phyloP scores from a whole-genome alignment of 176 grass and related monocot genomes.

The Melocanna baccifera region DNA sequence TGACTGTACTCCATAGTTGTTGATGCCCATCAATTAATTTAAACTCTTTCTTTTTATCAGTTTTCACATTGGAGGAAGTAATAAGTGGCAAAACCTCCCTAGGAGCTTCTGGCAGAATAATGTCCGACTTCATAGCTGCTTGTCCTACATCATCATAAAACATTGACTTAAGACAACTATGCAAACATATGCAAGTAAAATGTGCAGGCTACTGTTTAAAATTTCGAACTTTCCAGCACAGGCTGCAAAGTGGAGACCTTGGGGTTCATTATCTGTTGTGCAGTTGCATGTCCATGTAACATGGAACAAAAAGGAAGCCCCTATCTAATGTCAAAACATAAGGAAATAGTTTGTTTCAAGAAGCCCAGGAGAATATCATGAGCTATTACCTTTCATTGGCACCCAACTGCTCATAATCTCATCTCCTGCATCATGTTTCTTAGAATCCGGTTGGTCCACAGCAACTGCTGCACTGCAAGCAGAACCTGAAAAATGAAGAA shows the following conservation, averaged over 20 bases:
- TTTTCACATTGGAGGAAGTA: slow-evolving; percentile 53
- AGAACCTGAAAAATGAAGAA: slow-evolving; percentile 37
- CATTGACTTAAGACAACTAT: neutral
- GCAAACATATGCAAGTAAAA: neutral
- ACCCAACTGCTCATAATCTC: slow-evolving; percentile 31
- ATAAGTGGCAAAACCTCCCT: slow-evolving; percentile 51
- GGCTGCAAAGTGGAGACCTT: slow-evolving; percentile 6
- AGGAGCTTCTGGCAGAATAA: slow-evolving; percentile 40
- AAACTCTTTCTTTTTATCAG: slow-evolving; percentile 67
- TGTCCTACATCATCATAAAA: slow-evolving; percentile 37
- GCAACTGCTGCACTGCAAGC: slow-evolving; percentile 27
- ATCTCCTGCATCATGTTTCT: slow-evolving; percentile 37
- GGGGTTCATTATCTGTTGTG: neutral
- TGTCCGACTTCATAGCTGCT: slow-evolving; percentile 19
- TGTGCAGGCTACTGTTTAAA: neutral
- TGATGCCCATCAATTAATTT: slow-evolving; percentile 46
- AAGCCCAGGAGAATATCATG: neutral
- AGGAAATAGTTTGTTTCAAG: neutral
- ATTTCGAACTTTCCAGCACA: neutral
- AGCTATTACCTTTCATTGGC: slow-evolving; percentile 35
- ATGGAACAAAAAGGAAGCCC: neutral
- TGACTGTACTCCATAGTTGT: slow-evolving; percentile 38
- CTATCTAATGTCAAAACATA: neutral
- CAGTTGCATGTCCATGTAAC: neutral
- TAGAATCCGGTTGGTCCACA: slow-evolving; percentile 38